phyloP scores from a whole-genome alignment of 2,329 filamentous ascomycete genomes.

The Lasiodiplodia sp. region DNA sequence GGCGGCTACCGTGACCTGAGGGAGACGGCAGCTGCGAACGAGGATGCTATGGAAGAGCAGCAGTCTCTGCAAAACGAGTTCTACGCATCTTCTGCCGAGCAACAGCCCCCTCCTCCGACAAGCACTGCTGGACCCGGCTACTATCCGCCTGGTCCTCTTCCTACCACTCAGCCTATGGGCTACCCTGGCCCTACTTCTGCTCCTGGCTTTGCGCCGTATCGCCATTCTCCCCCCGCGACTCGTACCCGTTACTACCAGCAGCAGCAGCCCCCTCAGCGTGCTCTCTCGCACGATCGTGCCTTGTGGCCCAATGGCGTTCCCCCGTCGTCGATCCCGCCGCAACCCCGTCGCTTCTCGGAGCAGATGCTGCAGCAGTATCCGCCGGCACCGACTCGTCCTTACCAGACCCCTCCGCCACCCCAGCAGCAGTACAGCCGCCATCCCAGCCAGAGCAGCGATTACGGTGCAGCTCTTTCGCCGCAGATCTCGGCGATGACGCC shows the following conservation, averaged over 20 bases:
- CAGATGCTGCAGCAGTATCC: slow-evolving; percentile 14
- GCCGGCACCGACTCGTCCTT: not conserved
- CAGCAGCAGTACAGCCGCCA: slow-evolving; percentile 10
- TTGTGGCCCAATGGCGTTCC: not conserved
- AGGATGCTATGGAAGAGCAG: not conserved
- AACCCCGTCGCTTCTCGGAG: slow-evolving; percentile 22
- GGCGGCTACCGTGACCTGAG: not conserved
- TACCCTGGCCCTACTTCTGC: not conserved
- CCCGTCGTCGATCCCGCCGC: not conserved
- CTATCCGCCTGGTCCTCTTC: not conserved
- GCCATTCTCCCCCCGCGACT: not conserved
- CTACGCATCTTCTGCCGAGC: not conserved
- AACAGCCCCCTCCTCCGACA: not conserved
- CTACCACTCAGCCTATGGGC: not conserved
- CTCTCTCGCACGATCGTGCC: slow-evolving; percentile 17
- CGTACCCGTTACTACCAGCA: slow-evolving; percentile 18
- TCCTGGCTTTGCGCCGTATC: not conserved
- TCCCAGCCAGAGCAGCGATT: not conserved
- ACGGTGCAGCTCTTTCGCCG: slow-evolving; percentile 6
- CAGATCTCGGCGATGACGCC: slow-evolving; percentile 15
- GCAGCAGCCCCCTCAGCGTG: not conserved
- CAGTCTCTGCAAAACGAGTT: not conserved
- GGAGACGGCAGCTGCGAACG: not conserved
- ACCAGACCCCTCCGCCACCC: slow-evolving; percentile 11
- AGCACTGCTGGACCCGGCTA: not conserved